phyloP scores from a whole-genome alignment of 2,329 filamentous ascomycete species.

The Fusarium algeriense region DNA sequence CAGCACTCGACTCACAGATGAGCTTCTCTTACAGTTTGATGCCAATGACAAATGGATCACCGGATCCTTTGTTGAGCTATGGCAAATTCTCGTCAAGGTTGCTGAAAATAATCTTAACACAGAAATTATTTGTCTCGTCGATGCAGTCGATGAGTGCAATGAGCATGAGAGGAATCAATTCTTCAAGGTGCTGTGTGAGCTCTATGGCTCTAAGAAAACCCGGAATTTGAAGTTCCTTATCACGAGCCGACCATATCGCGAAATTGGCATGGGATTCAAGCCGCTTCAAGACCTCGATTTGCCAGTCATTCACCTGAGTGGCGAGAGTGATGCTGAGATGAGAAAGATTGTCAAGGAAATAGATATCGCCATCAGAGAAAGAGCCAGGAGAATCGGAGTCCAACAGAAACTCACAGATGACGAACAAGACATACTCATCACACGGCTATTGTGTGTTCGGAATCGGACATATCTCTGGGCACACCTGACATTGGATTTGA shows the following conservation, averaged over 20 bases:
- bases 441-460: not conserved
- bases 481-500: not conserved
- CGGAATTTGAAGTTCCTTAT: not conserved
- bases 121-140: not conserved
- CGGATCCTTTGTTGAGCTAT: not conserved
- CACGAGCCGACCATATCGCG: not conserved
- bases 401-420: not conserved
- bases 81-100: not conserved
- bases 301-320: not conserved
- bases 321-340: not conserved
- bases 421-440: not conserved
- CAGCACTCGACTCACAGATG: not conserved
- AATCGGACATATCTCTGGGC: not conserved
- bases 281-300: not conserved
- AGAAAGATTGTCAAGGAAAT: not conserved
- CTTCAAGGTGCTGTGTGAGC: not conserved
- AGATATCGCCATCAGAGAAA: not conserved
- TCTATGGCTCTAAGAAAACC: not conserved
- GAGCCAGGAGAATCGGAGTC: accelerated
- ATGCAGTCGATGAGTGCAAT: not conserved
- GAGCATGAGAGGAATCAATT: not conserved
- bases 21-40: not conserved
- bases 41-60: not conserved
- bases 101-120: accelerated
- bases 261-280: not conserved